These are phyloP conservation scores for Solanum ossicruentum DNA, from an alignment of 257 asterid species.

Conservation along the genomic window DNA sequence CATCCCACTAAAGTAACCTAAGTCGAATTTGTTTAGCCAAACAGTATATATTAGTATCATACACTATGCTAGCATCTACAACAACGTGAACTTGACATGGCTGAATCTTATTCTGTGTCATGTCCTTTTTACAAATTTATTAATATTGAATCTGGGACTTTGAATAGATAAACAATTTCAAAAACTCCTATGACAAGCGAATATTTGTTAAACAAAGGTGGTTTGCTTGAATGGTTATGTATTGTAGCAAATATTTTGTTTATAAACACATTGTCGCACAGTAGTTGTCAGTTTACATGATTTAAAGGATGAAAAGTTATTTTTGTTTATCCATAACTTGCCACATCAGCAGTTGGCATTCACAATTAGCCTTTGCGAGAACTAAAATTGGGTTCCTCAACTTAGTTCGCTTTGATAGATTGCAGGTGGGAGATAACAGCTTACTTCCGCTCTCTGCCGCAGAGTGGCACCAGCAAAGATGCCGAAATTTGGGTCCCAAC, in stretches of 20 bases:
- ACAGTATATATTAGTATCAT: neutral
- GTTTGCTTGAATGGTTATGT: neutral
- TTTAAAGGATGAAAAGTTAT: neutral
- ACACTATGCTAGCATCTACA: neutral
- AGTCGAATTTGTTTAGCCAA: neutral
- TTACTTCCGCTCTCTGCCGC: slow-evolving; percentile 56
- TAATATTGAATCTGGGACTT: neutral
- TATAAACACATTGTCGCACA: neutral
- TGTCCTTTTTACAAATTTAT: neutral
- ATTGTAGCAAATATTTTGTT: neutral
- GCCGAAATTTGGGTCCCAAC: slow-evolving; percentile 78
- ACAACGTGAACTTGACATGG: neutral
- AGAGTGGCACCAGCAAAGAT: slow-evolving; percentile 38
- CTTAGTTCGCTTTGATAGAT: slow-evolving; percentile 18
- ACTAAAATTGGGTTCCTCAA: neutral
- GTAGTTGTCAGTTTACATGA: neutral
- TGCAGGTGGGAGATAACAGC: slow-evolving; percentile 92
- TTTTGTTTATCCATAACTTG: neutral
- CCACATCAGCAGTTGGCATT: neutral
- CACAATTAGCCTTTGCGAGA: neutral
- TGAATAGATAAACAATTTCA: neutral
- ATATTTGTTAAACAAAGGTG: neutral
- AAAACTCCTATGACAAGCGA: neutral
- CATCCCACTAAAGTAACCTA: neutral
- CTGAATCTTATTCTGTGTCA: neutral